Conservation (phyloP, 1,284 basidiomycete genomes). For the Psilocybe mexicana region DNA sequence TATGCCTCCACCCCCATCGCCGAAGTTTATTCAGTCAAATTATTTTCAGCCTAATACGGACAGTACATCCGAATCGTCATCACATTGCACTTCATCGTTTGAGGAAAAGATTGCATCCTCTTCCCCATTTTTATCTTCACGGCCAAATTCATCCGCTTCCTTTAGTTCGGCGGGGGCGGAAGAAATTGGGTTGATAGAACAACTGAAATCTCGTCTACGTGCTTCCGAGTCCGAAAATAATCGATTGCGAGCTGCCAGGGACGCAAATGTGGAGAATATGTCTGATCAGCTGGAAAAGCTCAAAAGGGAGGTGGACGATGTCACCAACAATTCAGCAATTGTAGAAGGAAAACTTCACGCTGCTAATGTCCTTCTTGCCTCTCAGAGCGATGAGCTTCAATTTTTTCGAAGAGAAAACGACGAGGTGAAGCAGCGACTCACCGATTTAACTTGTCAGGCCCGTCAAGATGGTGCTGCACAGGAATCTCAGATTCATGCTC, state of each 20-base stretch:
- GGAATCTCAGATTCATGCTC: constrained; percentile 11
- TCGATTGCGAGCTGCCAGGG: constrained; percentile 31
- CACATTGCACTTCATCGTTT: not conserved
- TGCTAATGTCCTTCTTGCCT: constrained; percentile 10
- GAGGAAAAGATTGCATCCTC: constrained; percentile 52
- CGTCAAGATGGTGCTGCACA: constrained; percentile 8
- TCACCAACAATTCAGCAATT: constrained; percentile 29
- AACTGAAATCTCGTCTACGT: constrained; percentile 52
- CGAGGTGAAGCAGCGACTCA: constrained; percentile 14
- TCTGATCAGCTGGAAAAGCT: constrained; percentile 26
- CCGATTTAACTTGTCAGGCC: constrained; percentile 8
- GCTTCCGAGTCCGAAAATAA: constrained; percentile 61
- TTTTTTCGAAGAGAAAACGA: constrained; percentile 16
- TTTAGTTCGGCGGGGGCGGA: constrained; percentile 32
- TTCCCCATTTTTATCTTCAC: constrained; percentile 26
- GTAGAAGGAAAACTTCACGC: constrained; percentile 43
- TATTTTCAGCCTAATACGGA: constrained; percentile 12
- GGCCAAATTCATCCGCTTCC: constrained; percentile 35
- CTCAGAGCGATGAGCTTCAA: constrained; percentile 11
- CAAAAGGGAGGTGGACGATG: constrained; percentile 50
- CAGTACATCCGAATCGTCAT: not conserved
- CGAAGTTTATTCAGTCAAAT: constrained; percentile 32
- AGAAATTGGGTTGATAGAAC: constrained; percentile 35
- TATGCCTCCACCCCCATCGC: constrained; percentile 77
- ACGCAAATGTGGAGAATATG: constrained; percentile 3